Conservation (phyloP, 148 eudicot genomes). For the Vaccinium myrtillus region DNA sequence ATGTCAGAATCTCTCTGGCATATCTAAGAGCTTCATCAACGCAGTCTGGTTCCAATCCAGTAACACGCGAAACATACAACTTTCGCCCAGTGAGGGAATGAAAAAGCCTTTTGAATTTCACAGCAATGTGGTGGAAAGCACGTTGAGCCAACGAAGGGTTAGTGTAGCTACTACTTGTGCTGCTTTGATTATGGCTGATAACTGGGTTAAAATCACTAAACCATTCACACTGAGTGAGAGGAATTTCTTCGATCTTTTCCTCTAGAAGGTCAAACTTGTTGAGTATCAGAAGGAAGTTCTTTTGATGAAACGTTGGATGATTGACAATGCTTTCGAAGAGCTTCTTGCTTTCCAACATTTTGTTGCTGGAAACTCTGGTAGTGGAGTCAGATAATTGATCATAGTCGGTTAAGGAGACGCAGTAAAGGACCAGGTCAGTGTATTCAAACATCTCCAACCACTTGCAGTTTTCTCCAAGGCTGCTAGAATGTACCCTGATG, state of each 20-base stretch:
- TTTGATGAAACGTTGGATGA: conserved; percentile 43
- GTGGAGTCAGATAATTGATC: conserved; percentile 37
- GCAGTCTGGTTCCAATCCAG: conserved; percentile 56
- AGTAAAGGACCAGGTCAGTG: conserved; percentile 46
- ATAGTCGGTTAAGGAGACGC: conserved; percentile 59
- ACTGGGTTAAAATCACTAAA: conserved; percentile 71
- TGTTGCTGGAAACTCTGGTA: conserved; percentile 50
- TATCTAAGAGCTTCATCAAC: conserved; percentile 63
- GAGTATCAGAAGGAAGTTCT: conserved; percentile 60
- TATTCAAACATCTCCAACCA: conserved; percentile 88
- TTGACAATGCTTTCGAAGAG: conserved; percentile 54
- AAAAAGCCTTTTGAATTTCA: conserved; percentile 61
- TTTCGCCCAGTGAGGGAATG: conserved; percentile 50
- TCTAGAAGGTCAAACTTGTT: conserved; percentile 76
- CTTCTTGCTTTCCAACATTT: conserved; percentile 64
- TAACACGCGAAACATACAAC: conserved; percentile 57
- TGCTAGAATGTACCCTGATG: conserved; percentile 49
- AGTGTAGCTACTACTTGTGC: conserved; percentile 19
- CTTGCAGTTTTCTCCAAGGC: conserved; percentile 75
- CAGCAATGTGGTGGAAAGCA: conserved; percentile 64
- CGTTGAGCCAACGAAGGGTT: conserved; percentile 58
- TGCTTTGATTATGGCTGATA: conserved; percentile 40
- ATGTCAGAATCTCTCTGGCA: conserved; percentile 63
- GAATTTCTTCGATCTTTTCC: conserved; percentile 56
- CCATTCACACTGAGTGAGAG: conserved; percentile 68